Conservation (phyloP, 495 filamentous ascomycete genomes). For the Penicillium arizonense region DNA sequence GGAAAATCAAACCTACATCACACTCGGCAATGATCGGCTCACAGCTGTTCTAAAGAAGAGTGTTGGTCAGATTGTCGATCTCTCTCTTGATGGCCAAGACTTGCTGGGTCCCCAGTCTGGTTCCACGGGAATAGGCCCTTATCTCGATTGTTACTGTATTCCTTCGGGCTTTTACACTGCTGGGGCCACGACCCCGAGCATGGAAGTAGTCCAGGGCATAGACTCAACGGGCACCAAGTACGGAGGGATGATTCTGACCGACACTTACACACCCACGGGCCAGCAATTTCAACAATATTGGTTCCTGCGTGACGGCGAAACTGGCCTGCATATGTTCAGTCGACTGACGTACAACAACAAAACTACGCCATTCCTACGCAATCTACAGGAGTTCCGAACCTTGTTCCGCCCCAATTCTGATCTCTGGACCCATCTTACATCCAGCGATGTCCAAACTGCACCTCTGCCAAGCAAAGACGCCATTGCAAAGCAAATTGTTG, state of each 20-base stretch:
- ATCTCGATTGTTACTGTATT: slow-evolving; percentile 59
- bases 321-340: slow-evolving; percentile 54
- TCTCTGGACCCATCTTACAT: slow-evolving; percentile 56
- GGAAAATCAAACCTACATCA: slow-evolving; percentile 25
- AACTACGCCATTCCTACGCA: slow-evolving; percentile 50
- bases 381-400: slow-evolving; percentile 55
- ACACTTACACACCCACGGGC: slow-evolving; percentile 50
- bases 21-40: slow-evolving; percentile 49
- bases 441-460: slow-evolving; percentile 49
- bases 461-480: slow-evolving; percentile 49
- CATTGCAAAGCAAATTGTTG: slow-evolving; percentile 36
- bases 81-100: slow-evolving; percentile 49
- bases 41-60: slow-evolving; percentile 42
- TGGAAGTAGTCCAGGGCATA: slow-evolving; percentile 45
- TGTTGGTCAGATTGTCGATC: slow-evolving; percentile 38
- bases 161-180: slow-evolving; percentile 54
- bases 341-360: slow-evolving; percentile 53
- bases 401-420: slow-evolving; percentile 53
- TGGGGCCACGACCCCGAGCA: slow-evolving; percentile 42
- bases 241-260: slow-evolving; percentile 50
- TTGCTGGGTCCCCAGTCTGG: slow-evolving; percentile 46
- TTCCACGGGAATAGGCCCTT: slow-evolving; percentile 47
- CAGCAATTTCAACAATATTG: slow-evolving; percentile 56
- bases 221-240: slow-evolving; percentile 48
- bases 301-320: slow-evolving; percentile 56